These are phyloP conservation scores for Rutstroemia sp. DNA, from an alignment of 2,329 filamentous ascomycete genomes.

Conservation along the genomic window DNA sequence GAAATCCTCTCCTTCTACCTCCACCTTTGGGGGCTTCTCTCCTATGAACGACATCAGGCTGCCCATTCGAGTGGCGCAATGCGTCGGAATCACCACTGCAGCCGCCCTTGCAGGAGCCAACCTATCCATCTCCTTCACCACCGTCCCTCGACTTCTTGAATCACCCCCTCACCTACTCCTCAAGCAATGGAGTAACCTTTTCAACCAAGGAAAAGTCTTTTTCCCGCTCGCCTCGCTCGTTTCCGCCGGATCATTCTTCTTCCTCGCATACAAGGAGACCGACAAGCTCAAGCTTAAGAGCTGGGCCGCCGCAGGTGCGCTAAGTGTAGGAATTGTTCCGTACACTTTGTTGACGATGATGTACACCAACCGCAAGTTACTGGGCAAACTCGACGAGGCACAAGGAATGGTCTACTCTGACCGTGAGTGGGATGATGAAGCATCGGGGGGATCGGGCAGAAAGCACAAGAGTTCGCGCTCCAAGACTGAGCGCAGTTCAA, in stretches of 20 bases:
- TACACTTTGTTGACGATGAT: conserved; percentile 43
- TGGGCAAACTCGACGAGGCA: conserved; percentile 36
- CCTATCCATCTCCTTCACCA: conserved; percentile 35
- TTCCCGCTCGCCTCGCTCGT: conserved; percentile 35
- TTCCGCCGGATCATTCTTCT: conserved; percentile 36
- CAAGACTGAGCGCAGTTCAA: conserved; percentile 5
- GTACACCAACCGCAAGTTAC: conserved; percentile 41
- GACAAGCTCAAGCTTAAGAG: conserved; percentile 7
- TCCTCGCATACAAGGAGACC: conserved; percentile 35
- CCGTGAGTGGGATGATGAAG: not conserved
- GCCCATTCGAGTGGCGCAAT: conserved; percentile 39
- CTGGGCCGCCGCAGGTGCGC: conserved; percentile 39
- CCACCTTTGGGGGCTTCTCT: not conserved
- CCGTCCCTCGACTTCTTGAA: conserved; percentile 46
- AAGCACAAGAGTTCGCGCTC: conserved; percentile 5
- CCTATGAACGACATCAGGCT: conserved; percentile 2
- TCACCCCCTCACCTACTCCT: conserved; percentile 48
- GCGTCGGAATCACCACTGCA: conserved; percentile 43
- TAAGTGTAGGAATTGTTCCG: conserved; percentile 41
- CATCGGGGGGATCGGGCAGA: conserved; percentile 3
- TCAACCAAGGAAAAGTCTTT: conserved; percentile 30
- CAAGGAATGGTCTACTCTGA: conserved; percentile 25
- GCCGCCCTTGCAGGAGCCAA: conserved; percentile 36
- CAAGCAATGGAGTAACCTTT: conserved; percentile 44
- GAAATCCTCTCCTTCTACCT: not conserved